phyloP scores from a whole-genome alignment of 2,329 filamentous ascomycete species.

The Alternaria solani region DNA sequence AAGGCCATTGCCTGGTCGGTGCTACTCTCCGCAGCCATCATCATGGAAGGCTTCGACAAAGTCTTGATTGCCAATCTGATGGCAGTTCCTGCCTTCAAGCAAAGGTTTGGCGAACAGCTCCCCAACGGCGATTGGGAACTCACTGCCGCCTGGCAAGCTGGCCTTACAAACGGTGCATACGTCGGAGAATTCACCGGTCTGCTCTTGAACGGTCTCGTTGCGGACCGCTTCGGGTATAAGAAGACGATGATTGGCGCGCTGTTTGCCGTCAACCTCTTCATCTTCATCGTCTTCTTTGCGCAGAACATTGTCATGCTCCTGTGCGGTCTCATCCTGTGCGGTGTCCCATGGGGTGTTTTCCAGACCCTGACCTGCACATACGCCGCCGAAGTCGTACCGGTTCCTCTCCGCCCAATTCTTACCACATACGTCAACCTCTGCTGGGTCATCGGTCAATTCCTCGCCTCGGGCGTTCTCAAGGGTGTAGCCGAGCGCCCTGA shows the following conservation, averaged over 20 bases:
- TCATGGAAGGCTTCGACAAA: slow-evolving; percentile 91
- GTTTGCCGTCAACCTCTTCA: slow-evolving; percentile 39
- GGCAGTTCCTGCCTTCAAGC: slow-evolving; percentile 56
- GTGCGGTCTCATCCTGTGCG: slow-evolving; percentile 63
- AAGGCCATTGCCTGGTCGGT: slow-evolving; percentile 86
- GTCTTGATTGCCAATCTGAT: slow-evolving; percentile 82
- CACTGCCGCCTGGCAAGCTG: slow-evolving; percentile 57
- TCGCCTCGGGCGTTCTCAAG: slow-evolving; percentile 75
- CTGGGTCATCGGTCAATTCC: slow-evolving; percentile 77
- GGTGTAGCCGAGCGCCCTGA: slow-evolving; percentile 70
- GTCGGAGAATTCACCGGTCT: slow-evolving; percentile 57
- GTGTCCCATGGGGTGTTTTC: slow-evolving; percentile 58
- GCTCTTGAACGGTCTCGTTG: slow-evolving; percentile 56
- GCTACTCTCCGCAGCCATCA: slow-evolving; percentile 84
- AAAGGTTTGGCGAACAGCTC: slow-evolving; percentile 51
- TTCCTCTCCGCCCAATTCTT: slow-evolving; percentile 67
- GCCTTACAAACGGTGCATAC: slow-evolving; percentile 56
- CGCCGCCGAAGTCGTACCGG: slow-evolving; percentile 70
- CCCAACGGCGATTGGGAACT: slow-evolving; percentile 52
- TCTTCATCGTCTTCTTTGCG: slow-evolving; percentile 50
- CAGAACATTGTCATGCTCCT: slow-evolving; percentile 64
- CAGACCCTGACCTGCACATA: slow-evolving; percentile 59
- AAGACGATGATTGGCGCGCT: slow-evolving; percentile 50
- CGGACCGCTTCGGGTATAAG: slow-evolving; percentile 54
- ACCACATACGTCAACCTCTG: slow-evolving; percentile 78